Percentiles rank a stretch among this genome's conserved stretches.
phyloP scores from a whole-genome alignment of 2,329 filamentous ascomycete species.

The Aureobasidium sp. region DNA sequence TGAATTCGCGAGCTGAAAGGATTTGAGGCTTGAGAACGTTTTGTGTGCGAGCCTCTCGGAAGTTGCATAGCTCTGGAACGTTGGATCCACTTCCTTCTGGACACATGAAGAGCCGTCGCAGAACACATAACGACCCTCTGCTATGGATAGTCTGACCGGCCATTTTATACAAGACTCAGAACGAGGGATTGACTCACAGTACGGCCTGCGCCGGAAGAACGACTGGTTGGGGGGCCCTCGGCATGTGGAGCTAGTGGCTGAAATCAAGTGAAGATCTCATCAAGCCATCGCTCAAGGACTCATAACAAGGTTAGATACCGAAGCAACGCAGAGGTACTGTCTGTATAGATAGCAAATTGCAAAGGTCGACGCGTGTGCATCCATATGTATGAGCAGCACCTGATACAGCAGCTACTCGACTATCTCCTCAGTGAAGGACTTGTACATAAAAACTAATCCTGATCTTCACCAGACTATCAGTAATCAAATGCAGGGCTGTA shows the following conservation, averaged over 20 bases:
- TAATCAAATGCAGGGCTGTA: background rate
- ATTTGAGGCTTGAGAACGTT: background rate
- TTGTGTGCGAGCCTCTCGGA: background rate
- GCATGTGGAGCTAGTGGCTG: constrained; percentile 10
- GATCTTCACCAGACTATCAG: background rate
- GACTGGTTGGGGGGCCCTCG: constrained; percentile 3
- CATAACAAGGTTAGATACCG: background rate
- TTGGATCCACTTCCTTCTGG: background rate
- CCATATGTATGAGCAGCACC: background rate
- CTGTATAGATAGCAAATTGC: background rate
- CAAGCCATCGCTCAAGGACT: background rate
- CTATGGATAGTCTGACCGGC: too few species aligned
- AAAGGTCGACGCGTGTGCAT: background rate
- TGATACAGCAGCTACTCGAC: background rate
- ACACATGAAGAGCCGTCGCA: background rate
- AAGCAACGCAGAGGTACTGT: background rate
- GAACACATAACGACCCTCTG: background rate
- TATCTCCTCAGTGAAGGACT: background rate
- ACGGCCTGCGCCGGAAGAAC: background rate
- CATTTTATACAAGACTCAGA: background rate
- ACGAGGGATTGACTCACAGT: background rate
- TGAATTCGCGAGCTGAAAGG: background rate
- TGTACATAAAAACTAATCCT: background rate
- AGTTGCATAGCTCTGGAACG: background rate
- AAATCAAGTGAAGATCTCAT: background rate